Base-by-base conservation (phyloP, 768 basidiomycete species). In the Leucosporidium yakuticum region DNA sequence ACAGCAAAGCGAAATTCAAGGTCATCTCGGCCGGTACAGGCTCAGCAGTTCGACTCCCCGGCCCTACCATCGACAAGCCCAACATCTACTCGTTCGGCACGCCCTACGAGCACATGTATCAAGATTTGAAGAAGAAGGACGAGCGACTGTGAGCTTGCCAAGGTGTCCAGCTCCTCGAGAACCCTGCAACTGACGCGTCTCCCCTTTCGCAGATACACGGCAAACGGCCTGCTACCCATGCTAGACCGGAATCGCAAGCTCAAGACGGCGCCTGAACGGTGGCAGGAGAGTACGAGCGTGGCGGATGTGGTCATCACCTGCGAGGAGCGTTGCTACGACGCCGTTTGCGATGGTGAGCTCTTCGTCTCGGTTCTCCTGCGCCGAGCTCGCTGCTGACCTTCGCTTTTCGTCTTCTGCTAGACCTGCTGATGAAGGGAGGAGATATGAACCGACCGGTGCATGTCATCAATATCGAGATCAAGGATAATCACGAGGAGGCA, bases 281-380 rank as follows among this genome's bases (percentile, higher is more conserved):
- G 94, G 94, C 95, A 98, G 74, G 94, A 98, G 55, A 89, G 84
- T 63, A 88, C 81, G 76, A 86, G 85, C 1, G 84, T 95, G 14
- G 91, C 90, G n/a, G 96, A 99, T 77, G 83, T 99, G 27, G 96
- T 99, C 27, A 93, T 99, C 76, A 99, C 96, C 8, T 99, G 96
- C 78, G 96, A 98, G 81, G 96, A 99, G 78, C 86, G 95, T 62
- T 99, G 96, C 79, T 99, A 93, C 78, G 96, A 99, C 77, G 89
- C 92, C 0, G 96, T 99, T 25, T 96, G 94, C 77, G 96, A 98
- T 78, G 96, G 96, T 96, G 75, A 76, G 85, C 32, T 66, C 58
- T 34, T 21, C 6, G 11, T 34, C 36, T 59, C 12, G 19, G 50
- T 58, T 32, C 29, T 11, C 21, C 20, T 31, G n/a, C 25, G 20